A percentile compares a stretch with the other conserved stretches of the same genome.
phyloP scores from a whole-genome alignment of 768 basidiomycete genomes.

The Hygrophorus russula region DNA sequence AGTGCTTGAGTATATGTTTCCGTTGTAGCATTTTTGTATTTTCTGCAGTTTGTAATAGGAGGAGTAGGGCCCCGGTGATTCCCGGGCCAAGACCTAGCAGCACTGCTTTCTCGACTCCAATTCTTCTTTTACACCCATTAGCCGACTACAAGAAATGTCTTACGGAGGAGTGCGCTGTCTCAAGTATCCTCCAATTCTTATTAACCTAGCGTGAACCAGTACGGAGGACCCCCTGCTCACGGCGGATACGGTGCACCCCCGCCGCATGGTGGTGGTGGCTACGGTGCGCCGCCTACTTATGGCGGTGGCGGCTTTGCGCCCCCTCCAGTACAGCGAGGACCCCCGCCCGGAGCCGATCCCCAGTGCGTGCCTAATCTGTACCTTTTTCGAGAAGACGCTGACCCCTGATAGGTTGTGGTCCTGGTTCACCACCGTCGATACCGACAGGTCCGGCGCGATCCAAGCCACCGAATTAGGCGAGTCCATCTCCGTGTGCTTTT shows the following conservation, averaged over 20 bases:
- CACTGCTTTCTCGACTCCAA: too few species aligned
- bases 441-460: conserved; percentile 58
- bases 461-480: conserved; percentile 54
- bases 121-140: too few species aligned
- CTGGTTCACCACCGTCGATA: conserved; percentile 65
- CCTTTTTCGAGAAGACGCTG: conserved; percentile 1
- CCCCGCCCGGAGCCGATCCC: conserved; percentile 64
- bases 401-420: conserved; percentile 44
- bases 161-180: conserved; percentile 19
- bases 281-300: conserved; percentile 16
- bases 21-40: neutral
- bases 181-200: neutral
- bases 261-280: conserved; percentile 12
- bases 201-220: conserved; percentile 7
- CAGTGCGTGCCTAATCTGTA: conserved; percentile 37
- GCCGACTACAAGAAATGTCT: conserved; percentile 18
- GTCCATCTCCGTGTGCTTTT: conserved; percentile 14
- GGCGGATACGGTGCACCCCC: conserved; percentile 20
- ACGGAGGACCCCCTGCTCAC: conserved; percentile 13
- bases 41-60: too few species aligned
- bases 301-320: conserved; percentile 14
- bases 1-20: neutral
- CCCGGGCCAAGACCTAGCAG: too few species aligned
- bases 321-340: conserved; percentile 7
- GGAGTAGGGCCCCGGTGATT: too few species aligned